phyloP scores from a whole-genome alignment of 257 asterid genomes.

The Nicotiana benthamiana region DNA sequence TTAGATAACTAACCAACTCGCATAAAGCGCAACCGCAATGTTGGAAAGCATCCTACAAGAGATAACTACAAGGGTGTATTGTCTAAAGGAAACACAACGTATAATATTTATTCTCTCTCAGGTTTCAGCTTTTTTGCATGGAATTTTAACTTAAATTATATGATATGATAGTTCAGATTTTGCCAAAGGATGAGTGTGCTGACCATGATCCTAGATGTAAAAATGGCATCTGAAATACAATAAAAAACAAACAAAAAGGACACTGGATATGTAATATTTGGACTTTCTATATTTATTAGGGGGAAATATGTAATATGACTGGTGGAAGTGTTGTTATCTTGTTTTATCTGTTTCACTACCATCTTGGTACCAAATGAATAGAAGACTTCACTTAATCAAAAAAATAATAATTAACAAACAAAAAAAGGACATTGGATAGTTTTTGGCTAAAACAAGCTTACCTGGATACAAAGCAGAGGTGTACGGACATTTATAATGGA shows the following conservation, averaged over 20 bases:
- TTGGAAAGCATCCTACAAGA: not conserved
- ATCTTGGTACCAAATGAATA: no score
- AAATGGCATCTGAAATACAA: not conserved
- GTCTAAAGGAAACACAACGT: not conserved
- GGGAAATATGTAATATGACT: no score
- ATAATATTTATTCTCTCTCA: not conserved
- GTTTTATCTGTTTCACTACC: no score
- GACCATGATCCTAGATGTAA: not conserved
- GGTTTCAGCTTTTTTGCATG: not conserved
- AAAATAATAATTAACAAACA: not conserved
- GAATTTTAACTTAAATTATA: not conserved
- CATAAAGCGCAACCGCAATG: not conserved
- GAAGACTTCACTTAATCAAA: no score
- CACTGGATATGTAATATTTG: not conserved
- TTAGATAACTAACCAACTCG: not conserved
- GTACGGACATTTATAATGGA: conserved; percentile 57
- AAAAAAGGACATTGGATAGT: not conserved
- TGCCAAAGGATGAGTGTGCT: not conserved
- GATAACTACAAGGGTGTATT: not conserved
- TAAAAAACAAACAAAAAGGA: not conserved
- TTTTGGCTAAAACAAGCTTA: conserved; percentile 18
- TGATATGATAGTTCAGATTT: not conserved
- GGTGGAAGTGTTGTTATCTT: no score
- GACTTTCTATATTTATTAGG: no score
- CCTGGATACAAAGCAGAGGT: conserved; percentile 96